These are phyloP conservation scores for Penicillium pulvis DNA, from an alignment of 495 filamentous ascomycete species.

Conservation along the genomic window DNA sequence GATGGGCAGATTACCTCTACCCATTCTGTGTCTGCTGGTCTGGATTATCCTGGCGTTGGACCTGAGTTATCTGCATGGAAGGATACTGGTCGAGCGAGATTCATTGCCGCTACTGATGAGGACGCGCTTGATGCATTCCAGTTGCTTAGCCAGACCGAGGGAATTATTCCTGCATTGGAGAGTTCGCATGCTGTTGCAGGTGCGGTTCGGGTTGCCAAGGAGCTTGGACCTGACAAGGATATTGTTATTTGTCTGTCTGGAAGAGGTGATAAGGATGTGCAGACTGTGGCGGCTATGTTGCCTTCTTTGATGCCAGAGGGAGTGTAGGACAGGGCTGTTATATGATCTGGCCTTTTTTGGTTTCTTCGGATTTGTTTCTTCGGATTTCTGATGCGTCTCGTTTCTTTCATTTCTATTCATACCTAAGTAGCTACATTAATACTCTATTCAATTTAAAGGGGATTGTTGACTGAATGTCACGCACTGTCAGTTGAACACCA, in stretches of 20 bases:
- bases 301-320: no score
- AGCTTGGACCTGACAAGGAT: conserved; percentile 81
- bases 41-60: conserved; percentile 95
- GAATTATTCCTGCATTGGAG: conserved; percentile 94
- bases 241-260: conserved; percentile 89
- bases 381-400: no score
- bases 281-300: conserved; percentile 92
- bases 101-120: conserved; percentile 89
- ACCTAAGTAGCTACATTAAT: no score
- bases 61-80: conserved; percentile 91
- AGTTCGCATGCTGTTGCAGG: conserved; percentile 88
- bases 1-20: conserved; percentile 91
- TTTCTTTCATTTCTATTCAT: no score
- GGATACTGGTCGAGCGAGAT: conserved; percentile 77
- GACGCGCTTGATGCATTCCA: conserved; percentile 85
- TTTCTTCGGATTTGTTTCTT: no score
- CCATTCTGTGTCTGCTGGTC: conserved; percentile 89
- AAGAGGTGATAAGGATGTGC: conserved; percentile 94
- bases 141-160: conserved; percentile 77
- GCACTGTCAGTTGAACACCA: no score
- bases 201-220: conserved; percentile 86
- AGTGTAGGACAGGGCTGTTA: not conserved
- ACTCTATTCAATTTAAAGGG: no score
- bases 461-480: no score
- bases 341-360: no score